Evolutionary conservation across 495 filamentous ascomycete species (phyloP).

Genomic region (Niebla homalea): DNA sequence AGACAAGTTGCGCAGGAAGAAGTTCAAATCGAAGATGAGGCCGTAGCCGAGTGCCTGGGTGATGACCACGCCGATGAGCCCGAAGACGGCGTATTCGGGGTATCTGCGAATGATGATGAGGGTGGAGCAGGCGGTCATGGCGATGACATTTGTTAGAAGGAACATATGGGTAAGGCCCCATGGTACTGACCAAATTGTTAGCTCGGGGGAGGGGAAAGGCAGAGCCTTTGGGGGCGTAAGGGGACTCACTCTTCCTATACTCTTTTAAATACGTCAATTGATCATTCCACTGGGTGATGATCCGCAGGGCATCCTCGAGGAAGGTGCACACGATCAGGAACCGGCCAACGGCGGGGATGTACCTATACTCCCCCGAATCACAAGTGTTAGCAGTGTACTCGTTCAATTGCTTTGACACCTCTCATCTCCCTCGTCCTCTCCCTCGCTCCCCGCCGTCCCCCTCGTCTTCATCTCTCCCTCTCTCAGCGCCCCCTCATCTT

Average conservation of each 20-base stretch:
- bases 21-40: conserved; percentile 97
- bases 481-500: not conserved
- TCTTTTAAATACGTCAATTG: conserved; percentile 87
- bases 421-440: no score
- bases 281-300: conserved; percentile 95
- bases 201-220: not conserved
- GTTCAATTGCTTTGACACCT: conserved; percentile 23
- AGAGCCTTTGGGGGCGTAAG: not conserved
- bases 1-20: conserved; percentile 96
- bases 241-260: conserved; percentile 72
- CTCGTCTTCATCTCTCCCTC: not conserved
- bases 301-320: conserved; percentile 88
- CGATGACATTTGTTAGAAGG: conserved; percentile 78
- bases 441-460: not conserved
- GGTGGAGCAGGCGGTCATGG: conserved; percentile 70
- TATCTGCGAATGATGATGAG: conserved; percentile 84
- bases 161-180: conserved; percentile 85
- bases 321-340: conserved; percentile 98
- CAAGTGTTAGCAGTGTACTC: not conserved
- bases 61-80: conserved; percentile 79
- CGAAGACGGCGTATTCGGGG: conserved; percentile 81
- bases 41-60: conserved; percentile 97
- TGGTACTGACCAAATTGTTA: conserved; percentile 48
- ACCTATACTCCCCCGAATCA: conserved; percentile 37
- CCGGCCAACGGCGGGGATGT: conserved; percentile 85